Conservation (phyloP, 768 basidiomycete species). For the Suillus luteus region DNA sequence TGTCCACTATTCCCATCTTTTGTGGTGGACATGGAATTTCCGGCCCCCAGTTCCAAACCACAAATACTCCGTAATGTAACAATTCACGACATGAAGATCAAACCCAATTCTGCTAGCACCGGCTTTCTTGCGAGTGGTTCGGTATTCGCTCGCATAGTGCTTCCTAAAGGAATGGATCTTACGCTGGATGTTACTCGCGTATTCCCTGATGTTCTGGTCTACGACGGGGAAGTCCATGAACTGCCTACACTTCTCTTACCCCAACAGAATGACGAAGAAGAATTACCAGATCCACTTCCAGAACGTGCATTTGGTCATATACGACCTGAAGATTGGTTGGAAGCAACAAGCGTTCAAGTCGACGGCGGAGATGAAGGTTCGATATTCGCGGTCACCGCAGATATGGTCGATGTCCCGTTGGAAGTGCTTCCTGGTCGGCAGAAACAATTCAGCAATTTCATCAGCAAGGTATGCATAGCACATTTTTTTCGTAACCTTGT, state of each 20-base stretch:
- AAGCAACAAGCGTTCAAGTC: conserved; percentile 43
- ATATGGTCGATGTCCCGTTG: conserved; percentile 72
- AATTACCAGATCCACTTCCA: conserved; percentile 66
- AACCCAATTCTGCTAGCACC: conserved; percentile 38
- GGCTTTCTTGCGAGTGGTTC: conserved; percentile 69
- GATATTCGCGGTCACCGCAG: conserved; percentile 60
- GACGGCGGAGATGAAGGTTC: conserved; percentile 51
- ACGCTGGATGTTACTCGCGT: conserved; percentile 63
- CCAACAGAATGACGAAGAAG: conserved; percentile 42
- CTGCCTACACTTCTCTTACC: conserved; percentile 9
- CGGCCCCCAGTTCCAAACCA: conserved; percentile 64
- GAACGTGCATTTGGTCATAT: conserved; percentile 76
- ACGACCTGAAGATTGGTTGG: conserved; percentile 68
- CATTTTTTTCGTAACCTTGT: conserved; percentile 10
- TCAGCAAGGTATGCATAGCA: conserved; percentile 60
- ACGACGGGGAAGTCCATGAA: conserved; percentile 66
- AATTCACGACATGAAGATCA: conserved; percentile 75
- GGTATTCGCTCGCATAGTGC: conserved; percentile 62
- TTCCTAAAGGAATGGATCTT: conserved; percentile 71
- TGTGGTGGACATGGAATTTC: conserved; percentile 55
- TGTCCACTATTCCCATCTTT: conserved; percentile 55
- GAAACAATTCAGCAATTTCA: conserved; percentile 73
- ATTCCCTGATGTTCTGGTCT: conserved; percentile 76
- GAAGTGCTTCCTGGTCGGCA: conserved; percentile 78
- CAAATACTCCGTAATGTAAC: conserved; percentile 70